Percentiles rank a stretch among this genome's conserved stretches.
Evolutionary conservation across 176 grass and related monocot genomes (phyloP).

Genomic region (Echinochloa phyllopogon): DNA sequence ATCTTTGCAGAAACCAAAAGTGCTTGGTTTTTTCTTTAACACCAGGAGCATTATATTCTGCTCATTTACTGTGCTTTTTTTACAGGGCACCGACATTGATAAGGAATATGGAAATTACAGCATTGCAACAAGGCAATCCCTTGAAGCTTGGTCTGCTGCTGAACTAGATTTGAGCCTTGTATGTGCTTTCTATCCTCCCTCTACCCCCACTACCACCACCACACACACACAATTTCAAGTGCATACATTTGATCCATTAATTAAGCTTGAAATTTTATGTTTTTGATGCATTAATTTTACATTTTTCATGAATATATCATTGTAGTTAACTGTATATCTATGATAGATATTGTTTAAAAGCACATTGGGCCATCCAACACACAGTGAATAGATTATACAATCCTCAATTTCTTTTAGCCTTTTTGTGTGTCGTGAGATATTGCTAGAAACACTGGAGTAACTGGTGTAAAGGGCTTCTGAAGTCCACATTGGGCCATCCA

Average conservation of each 20-base stretch:
- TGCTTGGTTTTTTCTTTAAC: slow-evolving; percentile 17
- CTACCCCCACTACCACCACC: too few relatives aligned
- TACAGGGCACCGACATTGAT: slow-evolving; percentile 71
- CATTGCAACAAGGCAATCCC: slow-evolving; percentile 75
- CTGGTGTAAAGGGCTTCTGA: neutral
- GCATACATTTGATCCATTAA: slow-evolving; percentile 8
- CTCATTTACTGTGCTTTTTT: slow-evolving; percentile 33
- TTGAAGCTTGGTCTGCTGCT: slow-evolving; percentile 81
- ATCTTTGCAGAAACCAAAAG: slow-evolving; percentile 10
- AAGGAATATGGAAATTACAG: slow-evolving; percentile 76
- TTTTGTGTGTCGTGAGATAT: neutral
- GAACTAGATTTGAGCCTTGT: slow-evolving; percentile 89
- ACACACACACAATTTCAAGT: slow-evolving; percentile 15
- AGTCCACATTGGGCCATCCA: too few relatives aligned
- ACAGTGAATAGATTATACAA: neutral
- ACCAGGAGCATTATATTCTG: slow-evolving; percentile 17
- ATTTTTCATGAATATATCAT: slow-evolving; percentile 17
- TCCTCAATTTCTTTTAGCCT: neutral
- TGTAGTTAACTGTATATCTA: slow-evolving; percentile 1
- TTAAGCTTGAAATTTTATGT: neutral
- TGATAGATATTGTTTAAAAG: slow-evolving; percentile 28
- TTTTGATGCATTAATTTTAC: neutral
- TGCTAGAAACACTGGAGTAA: slow-evolving; percentile 13
- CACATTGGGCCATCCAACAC: neutral
- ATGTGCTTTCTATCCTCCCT: slow-evolving; percentile 38